Conservation (phyloP, 2,329 filamentous ascomycete species). For the Exophiala sp. region DNA sequence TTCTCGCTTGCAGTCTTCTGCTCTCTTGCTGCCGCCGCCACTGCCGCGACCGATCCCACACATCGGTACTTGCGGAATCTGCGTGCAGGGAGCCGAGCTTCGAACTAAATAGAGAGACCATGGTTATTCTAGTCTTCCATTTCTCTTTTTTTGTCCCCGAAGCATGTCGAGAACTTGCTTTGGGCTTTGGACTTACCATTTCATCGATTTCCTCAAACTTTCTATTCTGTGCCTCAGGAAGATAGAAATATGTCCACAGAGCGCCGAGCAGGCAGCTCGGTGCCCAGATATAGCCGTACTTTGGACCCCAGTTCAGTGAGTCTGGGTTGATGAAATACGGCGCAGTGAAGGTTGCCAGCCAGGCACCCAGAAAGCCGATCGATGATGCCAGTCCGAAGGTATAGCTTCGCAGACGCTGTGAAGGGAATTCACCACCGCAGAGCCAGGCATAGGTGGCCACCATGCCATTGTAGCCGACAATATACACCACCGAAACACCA, state of each 20-base stretch:
- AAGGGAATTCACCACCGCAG: no score
- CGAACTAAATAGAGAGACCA: conserved; percentile 31
- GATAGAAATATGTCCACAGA: conserved; percentile 32
- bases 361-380: no score
- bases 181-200: conserved; percentile 25
- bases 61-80: conserved; percentile 37
- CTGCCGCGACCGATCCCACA: conserved; percentile 29
- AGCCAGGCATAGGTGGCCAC: no score
- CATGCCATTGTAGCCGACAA: no score
- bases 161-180: neutral
- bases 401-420: no score
- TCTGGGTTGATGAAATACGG: no score
- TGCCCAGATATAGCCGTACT: conserved; percentile 54
- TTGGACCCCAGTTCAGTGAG: no score
- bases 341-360: no score
- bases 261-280: conserved; percentile 21
- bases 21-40: conserved; percentile 21
- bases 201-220: conserved; percentile 24
- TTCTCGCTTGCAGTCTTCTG: no score
- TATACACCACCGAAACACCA: no score
- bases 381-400: no score
- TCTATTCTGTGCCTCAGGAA: conserved; percentile 52
- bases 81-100: conserved; percentile 35
- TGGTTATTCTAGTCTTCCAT: neutral
- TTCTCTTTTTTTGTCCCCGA: no score